Evolutionary conservation across 306 rosid species (phyloP), one percentile per base, ranked within the genome.

Genomic region (Erythrophleum fordii): DNA sequence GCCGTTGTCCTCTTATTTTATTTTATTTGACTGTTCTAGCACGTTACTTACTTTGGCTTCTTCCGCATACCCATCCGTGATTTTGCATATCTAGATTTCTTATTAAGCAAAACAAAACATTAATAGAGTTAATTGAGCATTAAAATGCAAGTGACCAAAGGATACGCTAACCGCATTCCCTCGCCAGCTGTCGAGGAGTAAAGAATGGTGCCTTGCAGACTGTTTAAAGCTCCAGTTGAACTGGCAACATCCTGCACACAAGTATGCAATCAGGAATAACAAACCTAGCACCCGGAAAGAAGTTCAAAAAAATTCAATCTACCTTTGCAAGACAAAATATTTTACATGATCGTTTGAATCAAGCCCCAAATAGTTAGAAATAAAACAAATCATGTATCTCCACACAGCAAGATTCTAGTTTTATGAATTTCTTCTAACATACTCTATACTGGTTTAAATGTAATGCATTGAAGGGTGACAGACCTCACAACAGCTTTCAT

Each of bases 111-210:
- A 72, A 75, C 66, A 77, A 39, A 42, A 70, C 46, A 65, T 26
- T 49, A 67, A 69, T 28, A 37, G 49, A 48, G 41, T 41, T 28
- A 65, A 61, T 37, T 22, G 59, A 73, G 20, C 75, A 52, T 12
- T 42, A 77, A 13, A 49, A 69, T 5, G 26, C 14, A 22, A 64
- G 42, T 51, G 75, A 16, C 34, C 11, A 76, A 86, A 95, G 98
- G 97, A 91, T 93, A 96, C 99, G 92, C 97, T 77, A 96, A 79
- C 62, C 97, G 87, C 89, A 96, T 92, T 83, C 97, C 99, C 83
- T 96, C 97, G 2, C 93, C 97, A 12, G 92, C 73, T 6, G 86
- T 66, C n/a, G 99, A 89, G 22, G 96, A 89, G 89, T 86, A 89
- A 69, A 93, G 89, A 79, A 91, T 20, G 56, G 96, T 82, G 90